Evolutionary conservation across 1,284 basidiomycete species (phyloP).

Genomic region (Vanrija sp.): DNA sequence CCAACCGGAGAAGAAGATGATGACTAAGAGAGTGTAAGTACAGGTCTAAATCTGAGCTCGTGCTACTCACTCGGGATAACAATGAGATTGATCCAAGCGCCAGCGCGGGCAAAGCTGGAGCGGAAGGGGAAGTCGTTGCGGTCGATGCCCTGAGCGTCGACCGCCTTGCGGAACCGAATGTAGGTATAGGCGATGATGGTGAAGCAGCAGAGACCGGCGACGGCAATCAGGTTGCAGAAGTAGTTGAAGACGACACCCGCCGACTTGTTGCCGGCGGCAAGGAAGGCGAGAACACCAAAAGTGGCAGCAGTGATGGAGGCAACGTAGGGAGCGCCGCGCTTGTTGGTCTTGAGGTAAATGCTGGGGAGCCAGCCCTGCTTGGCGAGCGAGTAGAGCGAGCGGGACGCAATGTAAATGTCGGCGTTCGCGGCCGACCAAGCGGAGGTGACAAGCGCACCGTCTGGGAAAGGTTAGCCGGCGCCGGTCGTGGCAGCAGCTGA

Average conservation of each 20-base stretch:
- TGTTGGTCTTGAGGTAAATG: slow-evolving; percentile 23
- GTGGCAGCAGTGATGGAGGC: slow-evolving; percentile 26
- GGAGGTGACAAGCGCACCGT: slow-evolving; percentile 58
- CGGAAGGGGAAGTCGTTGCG: slow-evolving; percentile 21
- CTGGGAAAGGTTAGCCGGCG: too few species aligned
- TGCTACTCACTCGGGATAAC: slow-evolving; percentile 4
- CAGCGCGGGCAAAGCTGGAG: slow-evolving; percentile 4
- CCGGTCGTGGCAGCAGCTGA: too few species aligned
- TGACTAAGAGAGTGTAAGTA: not conserved
- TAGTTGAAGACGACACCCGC: slow-evolving; percentile 64
- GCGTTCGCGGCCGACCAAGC: slow-evolving; percentile 58
- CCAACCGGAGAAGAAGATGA: slow-evolving; percentile 29
- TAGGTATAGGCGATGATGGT: slow-evolving; percentile 76
- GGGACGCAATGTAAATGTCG: slow-evolving; percentile 56
- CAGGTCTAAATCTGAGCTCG: too few species aligned
- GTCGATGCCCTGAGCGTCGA: slow-evolving; percentile 63
- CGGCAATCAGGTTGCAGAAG: slow-evolving; percentile 61
- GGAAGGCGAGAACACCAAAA: slow-evolving; percentile 27
- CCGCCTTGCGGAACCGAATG: slow-evolving; percentile 69
- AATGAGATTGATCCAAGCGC: slow-evolving; percentile 10
- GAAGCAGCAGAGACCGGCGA: slow-evolving; percentile 64
- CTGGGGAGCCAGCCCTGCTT: slow-evolving; percentile 66
- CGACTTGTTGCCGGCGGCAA: slow-evolving; percentile 50
- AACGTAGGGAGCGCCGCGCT: slow-evolving; percentile 38
- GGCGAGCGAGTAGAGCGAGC: slow-evolving; percentile 55